Percentiles rank a stretch among this genome's conserved stretches.
Evolutionary conservation across 1,284 basidiomycete species (phyloP).

Genomic region (Fomitopsis betulina): DNA sequence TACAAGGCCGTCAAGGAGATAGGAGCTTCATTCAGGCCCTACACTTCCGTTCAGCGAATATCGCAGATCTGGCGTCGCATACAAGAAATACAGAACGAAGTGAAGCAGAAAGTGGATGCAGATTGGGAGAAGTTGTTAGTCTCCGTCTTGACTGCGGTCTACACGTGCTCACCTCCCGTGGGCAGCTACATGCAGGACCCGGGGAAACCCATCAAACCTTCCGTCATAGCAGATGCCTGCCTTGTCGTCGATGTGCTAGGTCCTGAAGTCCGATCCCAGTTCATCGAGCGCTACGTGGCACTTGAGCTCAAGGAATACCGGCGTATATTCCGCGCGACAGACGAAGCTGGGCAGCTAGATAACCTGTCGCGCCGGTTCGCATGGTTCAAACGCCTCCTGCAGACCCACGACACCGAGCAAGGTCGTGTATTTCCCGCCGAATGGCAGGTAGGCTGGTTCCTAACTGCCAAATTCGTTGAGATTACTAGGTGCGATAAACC

Average conservation of each 20-base stretch:
- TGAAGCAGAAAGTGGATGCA: conserved; percentile 74
- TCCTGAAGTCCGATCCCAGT: conserved; percentile 70
- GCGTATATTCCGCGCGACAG: conserved; percentile 88
- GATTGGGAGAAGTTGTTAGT: conserved; percentile 91
- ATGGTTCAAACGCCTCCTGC: conserved; percentile 93
- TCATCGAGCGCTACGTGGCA: conserved; percentile 88
- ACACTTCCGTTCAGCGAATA: conserved; percentile 71
- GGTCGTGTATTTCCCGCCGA: conserved; percentile 75
- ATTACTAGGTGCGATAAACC: conserved; percentile 64
- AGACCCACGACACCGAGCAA: conserved; percentile 85
- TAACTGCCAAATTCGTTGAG: conserved; percentile 81
- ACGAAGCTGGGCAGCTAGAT: conserved; percentile 95
- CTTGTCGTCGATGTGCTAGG: conserved; percentile 85
- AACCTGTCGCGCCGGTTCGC: conserved; percentile 92
- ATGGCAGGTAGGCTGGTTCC: conserved; percentile 81
- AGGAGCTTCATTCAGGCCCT: conserved; percentile 71
- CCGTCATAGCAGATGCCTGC: conserved; percentile 74
- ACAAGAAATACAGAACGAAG: conserved; percentile 72
- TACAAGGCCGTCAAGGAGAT: conserved; percentile 84
- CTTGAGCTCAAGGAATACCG: conserved; percentile 95
- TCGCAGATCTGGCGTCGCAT: conserved; percentile 74
- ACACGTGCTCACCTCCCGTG: conserved; percentile 5
- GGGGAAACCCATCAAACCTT: conserved; percentile 59
- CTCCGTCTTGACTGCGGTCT: neutral
- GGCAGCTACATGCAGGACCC: conserved; percentile 77